These are phyloP conservation scores for Pugionium dolabratum DNA, from an alignment of 345 rosid genomes.

Conservation along the genomic window DNA sequence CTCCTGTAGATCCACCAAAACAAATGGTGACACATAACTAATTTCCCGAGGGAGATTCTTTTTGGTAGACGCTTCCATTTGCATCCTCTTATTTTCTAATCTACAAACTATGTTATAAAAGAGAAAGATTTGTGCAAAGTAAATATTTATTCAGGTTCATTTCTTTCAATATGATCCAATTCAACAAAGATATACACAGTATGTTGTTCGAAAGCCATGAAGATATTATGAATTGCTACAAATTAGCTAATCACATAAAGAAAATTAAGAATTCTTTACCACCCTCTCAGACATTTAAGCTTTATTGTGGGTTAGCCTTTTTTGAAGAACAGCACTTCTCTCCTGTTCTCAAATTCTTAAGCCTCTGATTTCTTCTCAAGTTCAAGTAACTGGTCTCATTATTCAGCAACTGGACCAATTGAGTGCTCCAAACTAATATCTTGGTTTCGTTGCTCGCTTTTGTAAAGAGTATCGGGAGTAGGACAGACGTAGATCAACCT, in stretches of 20 bases:
- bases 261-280: slow-evolving; percentile 9
- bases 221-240: slow-evolving; percentile 5
- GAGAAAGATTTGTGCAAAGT: slow-evolving; percentile 22
- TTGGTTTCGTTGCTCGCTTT: slow-evolving; percentile 42
- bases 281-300: slow-evolving; percentile 9
- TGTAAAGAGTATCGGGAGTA: slow-evolving; percentile 60
- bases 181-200: slow-evolving; percentile 4
- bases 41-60: slow-evolving; percentile 6
- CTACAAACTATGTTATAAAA: slow-evolving; percentile 14
- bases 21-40: slow-evolving; percentile 19
- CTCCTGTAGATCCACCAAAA: too few relatives aligned
- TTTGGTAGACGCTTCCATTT: slow-evolving; percentile 15
- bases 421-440: slow-evolving; percentile 60
- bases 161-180: slow-evolving; percentile 6
- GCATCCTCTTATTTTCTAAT: slow-evolving; percentile 7
- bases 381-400: slow-evolving; percentile 92
- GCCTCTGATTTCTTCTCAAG: slow-evolving; percentile 75
- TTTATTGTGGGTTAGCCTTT: slow-evolving; percentile 56
- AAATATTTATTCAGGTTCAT: slow-evolving; percentile 6
- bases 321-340: slow-evolving; percentile 64
- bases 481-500: slow-evolving; percentile 67
- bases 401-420: slow-evolving; percentile 59
- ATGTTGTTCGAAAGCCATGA: background rate
- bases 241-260: slow-evolving; percentile 7
- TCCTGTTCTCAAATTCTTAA: slow-evolving; percentile 46